Base-by-base conservation (phyloP, 2,329 filamentous ascomycete genomes). In the Graphiopsis chlorocephala region DNA sequence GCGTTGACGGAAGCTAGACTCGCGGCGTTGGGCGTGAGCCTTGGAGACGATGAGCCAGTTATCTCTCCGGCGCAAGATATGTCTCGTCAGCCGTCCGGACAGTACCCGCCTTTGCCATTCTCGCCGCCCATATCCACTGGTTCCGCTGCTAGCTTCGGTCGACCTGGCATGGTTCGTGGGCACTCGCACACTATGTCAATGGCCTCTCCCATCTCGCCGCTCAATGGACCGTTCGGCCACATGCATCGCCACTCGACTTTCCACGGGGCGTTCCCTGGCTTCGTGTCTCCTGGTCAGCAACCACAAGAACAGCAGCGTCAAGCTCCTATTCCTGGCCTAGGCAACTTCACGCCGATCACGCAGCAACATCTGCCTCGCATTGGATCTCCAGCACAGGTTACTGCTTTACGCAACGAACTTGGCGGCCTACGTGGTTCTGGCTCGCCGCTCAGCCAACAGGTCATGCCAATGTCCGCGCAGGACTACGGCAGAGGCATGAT, bases 1-100 rank as follows among this genome's bases (percentile, higher is more conserved):
- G 89, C 90, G 69, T 81, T 98, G 38, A 88, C 91, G 70, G 95
- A 99, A 79, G 92, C 94, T 66, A 99, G 97, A 79, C 83, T 99
- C 61, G 88, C 93, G 67, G 93, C 94, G 59, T 84, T 99, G 63
- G 95, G 95, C 68, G 95, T 98, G 14, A 93, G 88, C 20, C 84
- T 91, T 66, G 91, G 88, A 38, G 88, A 90, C 57, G 91, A 95
- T 60, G 86, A 88, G 12, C 79, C 80, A 29, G 79, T 85, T 66
- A 78, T 83, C 61, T 38, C 38, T 20, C 79, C 83, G 48, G 48
- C 67, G 4, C 69, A 72, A 50, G 86, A 87, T 3, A 83, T 89
- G 69, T 94, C 92, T 15, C 83, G 89, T 65, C 89, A 90, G 72
- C 82, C 87, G 25, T 93, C 92, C 10, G 87, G 86, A 52, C 88